Base-by-base conservation (phyloP, 352 stramenopile genomes). In the Globisporangium barbulae region DNA sequence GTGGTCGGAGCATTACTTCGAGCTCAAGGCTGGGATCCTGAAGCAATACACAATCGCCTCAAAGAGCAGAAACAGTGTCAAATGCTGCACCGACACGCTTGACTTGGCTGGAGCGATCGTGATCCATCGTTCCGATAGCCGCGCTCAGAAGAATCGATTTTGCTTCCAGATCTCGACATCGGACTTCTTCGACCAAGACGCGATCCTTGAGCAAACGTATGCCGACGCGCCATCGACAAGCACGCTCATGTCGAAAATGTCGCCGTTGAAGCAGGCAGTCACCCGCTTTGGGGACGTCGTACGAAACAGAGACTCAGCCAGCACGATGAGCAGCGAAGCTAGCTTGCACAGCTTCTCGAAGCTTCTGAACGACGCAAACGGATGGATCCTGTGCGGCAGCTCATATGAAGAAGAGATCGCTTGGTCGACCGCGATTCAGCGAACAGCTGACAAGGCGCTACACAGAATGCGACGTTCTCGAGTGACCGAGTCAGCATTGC, bases 1-100 rank as follows among this genome's bases (percentile, higher is more conserved):
- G 74, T 95, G 87, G 84, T 83, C 55, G 12, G 87, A 95, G 55
- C 79, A 91, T 62, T 93, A 90, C 54, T 95, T 79, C 39, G 87
- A 93, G 35, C 76, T 95, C 49, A 83, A 86, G 21, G 76, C 77
- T 8, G 84, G 84, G 10, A 73, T 93, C 4, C 55, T 95, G 17
- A 90, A 88, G 61, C 87, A 95, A 61, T 94, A 88, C 53, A 88
- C 78, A 19, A n/a, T 91, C 5, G 68, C 81, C 10, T 88, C 79
- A 21, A 68, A 71, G 17, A 68, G 31, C 37, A 49, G 42, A 0
- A 48, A 58, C 15, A 49, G 48, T 21, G 19, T 58, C 31, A 78
- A 76, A n/a, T 70, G 59, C 35, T 91, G 83, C 37, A 89, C 75
- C 0, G 80, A 91, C 53, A 81, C 83, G 21, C 66, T 95, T 15